A percentile compares a stretch with the other conserved stretches of the same genome.
phyloP scores from a whole-genome alignment of 2,329 filamentous ascomycete genomes.

The Pyricularia grisea region DNA sequence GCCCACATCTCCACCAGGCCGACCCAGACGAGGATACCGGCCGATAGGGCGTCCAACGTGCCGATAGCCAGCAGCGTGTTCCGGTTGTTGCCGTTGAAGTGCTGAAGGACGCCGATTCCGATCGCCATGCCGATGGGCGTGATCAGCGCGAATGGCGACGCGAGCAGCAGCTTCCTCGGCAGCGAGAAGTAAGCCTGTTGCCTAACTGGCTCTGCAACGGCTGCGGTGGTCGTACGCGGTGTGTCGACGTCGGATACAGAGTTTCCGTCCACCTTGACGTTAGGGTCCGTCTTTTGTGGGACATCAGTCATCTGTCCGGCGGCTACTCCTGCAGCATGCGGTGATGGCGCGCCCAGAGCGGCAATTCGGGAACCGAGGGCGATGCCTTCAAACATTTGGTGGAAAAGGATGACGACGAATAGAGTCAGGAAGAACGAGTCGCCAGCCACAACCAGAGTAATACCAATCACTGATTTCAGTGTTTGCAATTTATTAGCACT shows the following conservation, averaged over 20 bases:
- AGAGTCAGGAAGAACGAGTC: constrained; percentile 47
- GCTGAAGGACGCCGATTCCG: constrained; percentile 59
- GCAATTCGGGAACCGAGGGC: constrained; percentile 65
- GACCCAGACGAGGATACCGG: constrained; percentile 72
- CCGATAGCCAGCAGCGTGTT: constrained; percentile 62
- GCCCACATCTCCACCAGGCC: constrained; percentile 74
- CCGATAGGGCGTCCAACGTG: constrained; percentile 63
- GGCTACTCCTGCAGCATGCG: constrained; percentile 5
- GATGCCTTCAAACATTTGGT: constrained; percentile 70
- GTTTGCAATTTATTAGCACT: neutral
- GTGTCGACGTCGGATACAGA: constrained; percentile 4
- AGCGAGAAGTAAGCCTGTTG: constrained; percentile 21
- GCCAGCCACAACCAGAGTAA: constrained; percentile 52
- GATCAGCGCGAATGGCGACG: constrained; percentile 54
- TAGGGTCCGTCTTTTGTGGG: neutral
- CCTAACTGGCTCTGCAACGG: constrained; percentile 5
- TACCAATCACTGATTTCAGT: constrained; percentile 42
- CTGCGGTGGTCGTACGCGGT: neutral
- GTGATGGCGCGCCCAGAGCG: constrained; percentile 30
- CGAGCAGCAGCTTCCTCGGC: constrained; percentile 51
- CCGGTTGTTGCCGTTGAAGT: constrained; percentile 65
- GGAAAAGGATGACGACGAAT: constrained; percentile 64
- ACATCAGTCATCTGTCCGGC: constrained; percentile 4
- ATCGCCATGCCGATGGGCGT: constrained; percentile 76
- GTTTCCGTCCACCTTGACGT: neutral